Conservation (phyloP, 2,329 filamentous ascomycete species). For the Fusarium torreyae region DNA sequence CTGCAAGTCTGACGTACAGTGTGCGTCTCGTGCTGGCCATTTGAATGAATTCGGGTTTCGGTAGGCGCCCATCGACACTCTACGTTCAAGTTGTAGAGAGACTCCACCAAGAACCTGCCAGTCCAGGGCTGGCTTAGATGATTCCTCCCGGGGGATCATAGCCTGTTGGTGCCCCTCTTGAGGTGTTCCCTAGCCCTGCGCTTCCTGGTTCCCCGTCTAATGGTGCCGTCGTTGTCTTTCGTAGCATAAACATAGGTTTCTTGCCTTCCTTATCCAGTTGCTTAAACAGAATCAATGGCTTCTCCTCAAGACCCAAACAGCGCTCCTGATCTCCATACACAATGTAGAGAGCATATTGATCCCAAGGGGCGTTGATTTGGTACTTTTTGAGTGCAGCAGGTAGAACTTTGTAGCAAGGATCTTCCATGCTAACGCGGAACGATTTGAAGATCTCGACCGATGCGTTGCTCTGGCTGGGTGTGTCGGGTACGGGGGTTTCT, state of each 20-base stretch:
- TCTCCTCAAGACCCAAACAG: conserved; percentile 91
- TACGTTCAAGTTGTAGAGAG: conserved; percentile 14
- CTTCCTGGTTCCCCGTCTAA: conserved; percentile 69
- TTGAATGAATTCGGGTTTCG: conserved; percentile 38
- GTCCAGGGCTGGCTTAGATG: conserved; percentile 59
- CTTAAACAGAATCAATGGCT: conserved; percentile 96
- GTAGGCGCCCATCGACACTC: conserved; percentile 35
- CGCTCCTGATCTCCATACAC: conserved; percentile 99
- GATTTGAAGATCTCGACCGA: conserved; percentile 98
- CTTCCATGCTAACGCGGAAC: conserved; percentile 97
- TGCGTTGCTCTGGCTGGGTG: conserved; percentile 68
- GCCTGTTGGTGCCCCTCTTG: conserved; percentile 61
- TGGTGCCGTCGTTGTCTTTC: conserved; percentile 73
- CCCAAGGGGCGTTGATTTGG: conserved; percentile 97
- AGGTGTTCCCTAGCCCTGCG: conserved; percentile 64
- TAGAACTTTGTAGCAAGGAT: conserved; percentile 96
- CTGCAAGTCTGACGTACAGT: conserved; percentile 38
- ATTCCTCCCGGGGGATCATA: conserved; percentile 74
- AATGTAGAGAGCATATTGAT: conserved; percentile 97
- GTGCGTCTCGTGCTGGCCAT: conserved; percentile 32
- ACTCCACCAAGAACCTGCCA: conserved; percentile 15
- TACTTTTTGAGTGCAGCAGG: conserved; percentile 97
- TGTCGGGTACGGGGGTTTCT: conserved; percentile 75
- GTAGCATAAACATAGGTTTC: conserved; percentile 99
- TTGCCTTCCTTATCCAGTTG: conserved; percentile 96